Evolutionary conservation across 129 eudicot genomes (phyloP).

Genomic region (Heracleum sosnowskyi): DNA sequence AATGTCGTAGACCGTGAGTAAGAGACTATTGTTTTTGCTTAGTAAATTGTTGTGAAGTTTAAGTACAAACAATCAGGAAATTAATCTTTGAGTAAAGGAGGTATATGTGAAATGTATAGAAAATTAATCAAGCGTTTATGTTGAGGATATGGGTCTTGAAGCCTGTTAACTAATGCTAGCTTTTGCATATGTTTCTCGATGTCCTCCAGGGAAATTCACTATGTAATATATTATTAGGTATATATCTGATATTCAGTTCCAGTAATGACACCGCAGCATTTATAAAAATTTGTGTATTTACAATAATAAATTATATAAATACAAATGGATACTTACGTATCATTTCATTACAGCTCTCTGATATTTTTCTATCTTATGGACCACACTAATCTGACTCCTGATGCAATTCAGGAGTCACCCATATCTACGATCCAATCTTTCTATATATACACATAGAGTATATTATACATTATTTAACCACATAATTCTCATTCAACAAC

Average conservation of each 20-base stretch:
- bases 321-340: neutral
- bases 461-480: neutral
- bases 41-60: no score
- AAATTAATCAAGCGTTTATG: neutral
- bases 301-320: neutral
- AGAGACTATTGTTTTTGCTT: no score
- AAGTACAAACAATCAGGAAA: neutral
- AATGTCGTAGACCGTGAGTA: neutral
- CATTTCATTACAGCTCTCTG: neutral
- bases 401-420: conserved; percentile 1
- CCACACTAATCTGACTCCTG: neutral
- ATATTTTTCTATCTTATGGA: neutral
- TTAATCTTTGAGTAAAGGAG: neutral
- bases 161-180: neutral
- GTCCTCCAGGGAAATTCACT: neutral
- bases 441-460: neutral
- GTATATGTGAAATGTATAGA: neutral
- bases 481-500: neutral
- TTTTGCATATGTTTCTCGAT: neutral
- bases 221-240: neutral
- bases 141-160: neutral
- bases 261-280: neutral
- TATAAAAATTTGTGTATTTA: neutral
- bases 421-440: neutral
- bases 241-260: neutral